Base-by-base conservation (phyloP, 73 alveolate genomes). In the Uronychia binucleata region DNA sequence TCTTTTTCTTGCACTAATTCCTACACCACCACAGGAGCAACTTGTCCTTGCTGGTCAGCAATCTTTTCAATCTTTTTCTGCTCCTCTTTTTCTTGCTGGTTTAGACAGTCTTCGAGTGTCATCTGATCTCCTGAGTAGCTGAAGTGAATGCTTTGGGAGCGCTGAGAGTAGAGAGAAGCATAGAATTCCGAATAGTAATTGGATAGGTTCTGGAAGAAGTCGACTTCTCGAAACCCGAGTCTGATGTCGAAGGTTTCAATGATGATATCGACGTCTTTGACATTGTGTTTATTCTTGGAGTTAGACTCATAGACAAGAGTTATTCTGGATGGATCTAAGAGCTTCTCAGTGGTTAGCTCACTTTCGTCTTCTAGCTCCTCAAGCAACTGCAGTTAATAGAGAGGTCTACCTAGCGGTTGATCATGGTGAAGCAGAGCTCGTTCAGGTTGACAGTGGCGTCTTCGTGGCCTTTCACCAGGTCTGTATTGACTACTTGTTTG, bases 211-310 rank as follows among this genome's bases (percentile, higher is more conserved):
- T 83, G 60, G 59, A 88, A 88, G 84, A 83, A 67, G 57, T 83
- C 91, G 0, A 88, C 26, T 78, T 88, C 94, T 78, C 94, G 75
- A 67, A 88, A 83, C 8, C 94, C 94, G 19, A 88, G 74, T 59
- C 84, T 88, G 1, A 88, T 11, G 26, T 88, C 94, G 77, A 88
- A 77, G 0, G 94, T 89, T 58, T 88, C 94, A 1, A 88, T 67
- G 13, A 31, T 75, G 28, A 88, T 78, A 83, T 88, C 89, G 25
- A 34, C 31, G 31, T 67, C 59, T 74, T 79, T 82, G 30, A 86
- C 76, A n/a, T 88, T 77, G 26, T 27, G 33, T 1, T 77, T 67
- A 34, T 75, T 78, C 34, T 75, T 74, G 1, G 34, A 31, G 0
- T 59, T 33, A 29, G 67, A 79, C 28, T 83, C 94, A 59, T 88